A percentile compares a stretch with the other conserved stretches of the same genome.
These are phyloP conservation scores for Phaeosphaeriaceae sp. DNA, from an alignment of 2,329 filamentous ascomycete species.

Conservation along the genomic window DNA sequence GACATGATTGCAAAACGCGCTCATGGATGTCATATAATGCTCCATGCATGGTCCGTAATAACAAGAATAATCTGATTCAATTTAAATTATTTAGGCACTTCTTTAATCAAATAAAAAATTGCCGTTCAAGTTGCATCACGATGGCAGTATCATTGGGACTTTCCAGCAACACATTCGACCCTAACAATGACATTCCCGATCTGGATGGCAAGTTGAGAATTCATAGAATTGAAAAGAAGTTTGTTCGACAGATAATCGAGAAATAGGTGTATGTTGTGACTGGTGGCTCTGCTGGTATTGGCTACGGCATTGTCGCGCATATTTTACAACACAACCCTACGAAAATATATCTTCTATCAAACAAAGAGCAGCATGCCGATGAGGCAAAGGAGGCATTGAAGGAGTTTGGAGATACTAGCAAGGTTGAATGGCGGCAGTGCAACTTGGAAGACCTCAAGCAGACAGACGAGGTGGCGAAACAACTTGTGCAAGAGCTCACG, in stretches of 20 bases:
- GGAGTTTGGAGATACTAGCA: conserved; percentile 53
- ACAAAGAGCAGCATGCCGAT: conserved; percentile 57
- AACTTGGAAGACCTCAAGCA: conserved; percentile 56
- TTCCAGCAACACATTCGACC: conserved; percentile 47
- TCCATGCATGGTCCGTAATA: neutral
- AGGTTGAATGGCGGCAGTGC: conserved; percentile 55
- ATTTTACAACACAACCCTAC: conserved; percentile 58
- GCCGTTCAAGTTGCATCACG: neutral
- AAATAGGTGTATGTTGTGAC: conserved; percentile 55
- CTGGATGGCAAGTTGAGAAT: conserved; percentile 45
- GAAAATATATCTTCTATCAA: conserved; percentile 57
- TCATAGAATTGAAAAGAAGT: neutral
- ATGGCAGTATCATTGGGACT: conserved; percentile 9
- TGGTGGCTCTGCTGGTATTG: conserved; percentile 58
- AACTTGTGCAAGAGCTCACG: conserved; percentile 50
- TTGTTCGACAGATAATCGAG: neutral
- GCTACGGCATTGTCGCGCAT: conserved; percentile 60
- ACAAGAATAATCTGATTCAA: too few species aligned
- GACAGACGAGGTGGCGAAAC: conserved; percentile 54
- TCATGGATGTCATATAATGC: neutral
- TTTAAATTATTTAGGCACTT: neutral
- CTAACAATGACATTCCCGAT: conserved; percentile 50
- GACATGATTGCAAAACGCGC: conserved; percentile 15
- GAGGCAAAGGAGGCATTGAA: conserved; percentile 52
- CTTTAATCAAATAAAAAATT: neutral